phyloP scores from a whole-genome alignment of 345 rosid genomes.

The Salix udensis region DNA sequence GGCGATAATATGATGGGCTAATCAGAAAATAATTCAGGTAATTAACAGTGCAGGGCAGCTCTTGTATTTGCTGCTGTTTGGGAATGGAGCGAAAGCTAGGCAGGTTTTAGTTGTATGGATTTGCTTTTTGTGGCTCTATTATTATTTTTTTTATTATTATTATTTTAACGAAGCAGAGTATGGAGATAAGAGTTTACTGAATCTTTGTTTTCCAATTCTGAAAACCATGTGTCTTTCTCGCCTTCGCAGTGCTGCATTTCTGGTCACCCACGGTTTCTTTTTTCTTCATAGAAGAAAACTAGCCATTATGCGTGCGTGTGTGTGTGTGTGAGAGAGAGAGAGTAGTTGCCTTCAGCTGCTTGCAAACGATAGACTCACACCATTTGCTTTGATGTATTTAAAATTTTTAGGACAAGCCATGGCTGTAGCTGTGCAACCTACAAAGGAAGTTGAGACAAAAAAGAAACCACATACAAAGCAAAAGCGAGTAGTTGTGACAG shows the following conservation, averaged over 20 bases:
- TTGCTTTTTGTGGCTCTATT: neutral
- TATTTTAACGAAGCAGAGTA: neutral
- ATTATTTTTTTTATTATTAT: too few species aligned
- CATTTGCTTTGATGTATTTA: neutral
- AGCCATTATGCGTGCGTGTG: neutral
- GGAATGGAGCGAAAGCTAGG: neutral
- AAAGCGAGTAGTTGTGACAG: slow-evolving; percentile 89
- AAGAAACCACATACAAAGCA: slow-evolving; percentile 62
- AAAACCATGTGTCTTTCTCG: neutral
- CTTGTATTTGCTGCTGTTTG: neutral
- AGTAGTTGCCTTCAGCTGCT: neutral
- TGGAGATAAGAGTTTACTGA: neutral
- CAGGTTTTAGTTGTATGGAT: neutral
- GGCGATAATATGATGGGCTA: too few species aligned
- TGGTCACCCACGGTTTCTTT: neutral
- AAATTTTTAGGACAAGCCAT: slow-evolving; percentile 50
- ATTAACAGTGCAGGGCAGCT: neutral
- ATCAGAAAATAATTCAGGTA: too few species aligned
- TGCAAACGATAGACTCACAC: neutral
- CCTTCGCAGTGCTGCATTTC: neutral
- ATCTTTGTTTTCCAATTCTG: neutral
- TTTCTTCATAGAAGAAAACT: neutral
- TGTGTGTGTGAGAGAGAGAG: neutral
- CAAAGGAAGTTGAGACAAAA: slow-evolving; percentile 44
- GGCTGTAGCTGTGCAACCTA: slow-evolving; percentile 64